Evolutionary conservation across 495 filamentous ascomycete species (phyloP).

Genomic region (Peziza echinospora): DNA sequence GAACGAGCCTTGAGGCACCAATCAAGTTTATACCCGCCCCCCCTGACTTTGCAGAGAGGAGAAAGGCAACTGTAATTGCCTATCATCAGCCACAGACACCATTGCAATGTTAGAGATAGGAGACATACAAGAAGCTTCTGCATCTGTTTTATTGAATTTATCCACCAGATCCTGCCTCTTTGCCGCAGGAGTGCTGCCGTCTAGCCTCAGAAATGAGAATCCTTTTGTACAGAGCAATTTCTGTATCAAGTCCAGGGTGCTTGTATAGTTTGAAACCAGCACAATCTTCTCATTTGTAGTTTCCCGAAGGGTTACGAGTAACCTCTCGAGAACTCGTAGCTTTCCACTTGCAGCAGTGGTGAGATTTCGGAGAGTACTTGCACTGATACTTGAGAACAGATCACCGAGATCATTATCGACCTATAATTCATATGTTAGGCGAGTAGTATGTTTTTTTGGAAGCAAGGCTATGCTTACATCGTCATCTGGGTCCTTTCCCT

Average conservation of each 20-base stretch:
- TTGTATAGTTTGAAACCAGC: slow-evolving; percentile 64
- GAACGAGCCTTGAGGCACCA: slow-evolving; percentile 49
- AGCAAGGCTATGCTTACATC: background rate
- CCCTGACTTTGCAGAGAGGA: slow-evolving; percentile 60
- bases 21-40: slow-evolving; percentile 60
- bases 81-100: too few species aligned
- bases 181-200: slow-evolving; percentile 44
- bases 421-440: too few species aligned
- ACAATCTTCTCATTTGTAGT: slow-evolving; percentile 54
- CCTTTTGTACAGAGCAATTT: slow-evolving; percentile 40
- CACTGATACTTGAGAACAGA: background rate
- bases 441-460: background rate
- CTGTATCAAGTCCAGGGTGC: slow-evolving; percentile 49
- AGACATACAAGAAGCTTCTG: slow-evolving; percentile 4
- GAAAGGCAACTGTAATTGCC: slow-evolving; percentile 63
- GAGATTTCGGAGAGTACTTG: background rate
- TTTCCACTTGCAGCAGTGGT: slow-evolving; percentile 40
- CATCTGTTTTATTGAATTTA: slow-evolving; percentile 41
- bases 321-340: slow-evolving; percentile 45
- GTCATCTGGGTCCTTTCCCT: slow-evolving; percentile 19
- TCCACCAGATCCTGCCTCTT: slow-evolving; percentile 59
- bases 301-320: slow-evolving; percentile 39
- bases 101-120: too few species aligned
- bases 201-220: slow-evolving; percentile 47
- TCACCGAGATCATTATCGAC: background rate